phyloP scores from a whole-genome alignment of 1,284 basidiomycete species.

The Ceratobasidium sp. region DNA sequence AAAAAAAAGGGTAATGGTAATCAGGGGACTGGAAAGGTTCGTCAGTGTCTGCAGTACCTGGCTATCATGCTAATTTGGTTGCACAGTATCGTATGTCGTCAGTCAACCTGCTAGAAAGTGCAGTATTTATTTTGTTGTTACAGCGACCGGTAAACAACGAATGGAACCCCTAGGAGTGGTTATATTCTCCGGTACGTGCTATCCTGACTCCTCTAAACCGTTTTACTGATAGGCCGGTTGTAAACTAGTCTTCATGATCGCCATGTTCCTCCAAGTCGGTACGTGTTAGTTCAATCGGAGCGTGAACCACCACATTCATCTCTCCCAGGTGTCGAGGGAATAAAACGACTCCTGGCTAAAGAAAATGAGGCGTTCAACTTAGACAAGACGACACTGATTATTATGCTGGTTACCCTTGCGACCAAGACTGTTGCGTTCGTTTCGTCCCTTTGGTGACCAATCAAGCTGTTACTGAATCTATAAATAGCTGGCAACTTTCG shows the following conservation, averaged over 20 bases:
- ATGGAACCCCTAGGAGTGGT: constrained; percentile 38
- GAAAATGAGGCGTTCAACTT: constrained; percentile 11
- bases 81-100: constrained; percentile 25
- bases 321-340: constrained; percentile 19
- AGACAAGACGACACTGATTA: constrained; percentile 24
- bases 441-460: neutral
- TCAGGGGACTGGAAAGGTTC: constrained; percentile 10
- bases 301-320: neutral
- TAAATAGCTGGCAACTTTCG: constrained; percentile 29
- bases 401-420: constrained; percentile 28
- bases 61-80: neutral
- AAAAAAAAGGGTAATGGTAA: constrained; percentile 34
- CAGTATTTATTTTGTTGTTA: neutral
- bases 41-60: too few relatives aligned
- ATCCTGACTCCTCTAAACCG: neutral
- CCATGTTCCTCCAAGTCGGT: constrained; percentile 42
- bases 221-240: neutral
- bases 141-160: constrained; percentile 34
- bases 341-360: constrained; percentile 14
- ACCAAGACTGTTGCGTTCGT: constrained; percentile 35
- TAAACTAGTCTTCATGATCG: constrained; percentile 35
- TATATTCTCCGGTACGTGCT: constrained; percentile 24
- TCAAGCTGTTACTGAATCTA: neutral
- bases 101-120: neutral
- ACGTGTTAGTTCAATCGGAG: neutral